A percentile compares a stretch with the other conserved stretches of the same genome.
phyloP scores from a whole-genome alignment of 2,329 filamentous ascomycete species.

The Zasmidium angulare region DNA sequence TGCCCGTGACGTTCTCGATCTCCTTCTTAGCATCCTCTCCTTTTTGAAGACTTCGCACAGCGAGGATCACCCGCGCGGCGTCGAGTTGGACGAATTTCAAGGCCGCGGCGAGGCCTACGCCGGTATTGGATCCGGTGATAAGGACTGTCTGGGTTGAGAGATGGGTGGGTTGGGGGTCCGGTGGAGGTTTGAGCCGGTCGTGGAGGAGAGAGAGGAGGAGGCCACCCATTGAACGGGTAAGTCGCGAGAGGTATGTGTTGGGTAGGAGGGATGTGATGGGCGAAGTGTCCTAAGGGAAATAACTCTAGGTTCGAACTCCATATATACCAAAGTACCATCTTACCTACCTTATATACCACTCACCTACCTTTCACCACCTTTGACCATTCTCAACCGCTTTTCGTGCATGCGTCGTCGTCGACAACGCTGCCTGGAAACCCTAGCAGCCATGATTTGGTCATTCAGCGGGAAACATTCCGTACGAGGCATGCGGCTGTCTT shows the following conservation, averaged over 20 bases:
- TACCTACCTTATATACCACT: no score
- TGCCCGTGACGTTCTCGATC: constrained; percentile 31
- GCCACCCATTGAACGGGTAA: no score
- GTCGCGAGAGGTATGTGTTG: neutral
- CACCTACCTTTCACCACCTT: neutral
- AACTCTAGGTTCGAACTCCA: no score
- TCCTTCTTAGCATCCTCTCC: constrained; percentile 35
- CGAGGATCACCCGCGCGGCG: constrained; percentile 40
- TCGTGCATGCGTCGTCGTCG: no score
- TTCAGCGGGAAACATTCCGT: neutral
- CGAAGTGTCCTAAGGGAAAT: no score
- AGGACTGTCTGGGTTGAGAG: constrained; percentile 20
- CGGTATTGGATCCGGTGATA: constrained; percentile 39
- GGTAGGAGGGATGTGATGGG: no score
- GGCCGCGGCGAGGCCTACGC: constrained; percentile 40
- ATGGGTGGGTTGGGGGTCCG: constrained; percentile 7
- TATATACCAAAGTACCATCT: no score
- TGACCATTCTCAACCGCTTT: no score
- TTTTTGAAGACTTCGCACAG: constrained; percentile 37
- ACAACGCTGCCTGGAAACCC: neutral
- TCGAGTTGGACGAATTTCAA: constrained; percentile 39
- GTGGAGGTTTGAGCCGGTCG: neutral
- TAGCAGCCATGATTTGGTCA: neutral
- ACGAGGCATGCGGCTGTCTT: no score
- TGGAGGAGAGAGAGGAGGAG: neutral